Base-by-base conservation (phyloP, 805 yeast genomes). In the Metschnikowia henanensis region DNA sequence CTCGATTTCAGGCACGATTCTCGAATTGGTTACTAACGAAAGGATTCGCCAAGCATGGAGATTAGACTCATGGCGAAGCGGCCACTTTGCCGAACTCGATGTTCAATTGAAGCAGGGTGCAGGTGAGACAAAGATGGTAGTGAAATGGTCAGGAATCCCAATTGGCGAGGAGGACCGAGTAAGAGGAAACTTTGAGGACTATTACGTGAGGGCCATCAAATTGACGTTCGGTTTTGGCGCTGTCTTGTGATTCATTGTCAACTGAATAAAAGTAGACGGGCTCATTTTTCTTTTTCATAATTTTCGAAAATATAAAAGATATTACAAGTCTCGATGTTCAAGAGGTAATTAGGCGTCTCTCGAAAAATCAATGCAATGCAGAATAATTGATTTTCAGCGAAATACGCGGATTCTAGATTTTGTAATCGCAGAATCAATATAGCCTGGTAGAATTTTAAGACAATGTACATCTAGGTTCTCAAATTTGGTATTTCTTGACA, bases 141-240 rank as follows among this genome's bases (percentile, higher is more conserved):
- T 90, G 16, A 71, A 75, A 34, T 89, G 92, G 80, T 72, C 80
- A 15, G 97, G 97, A 13, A 84, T 94, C 38, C 99, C 99, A 15
- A 75, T 92, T 30, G 99, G 98, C 12, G 95, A 94, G 62, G 98
- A 94, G 60, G 94, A 95, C 57, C 67, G 84, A 56, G 96, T 87
- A 30, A 80, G 82, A 58, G 78, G 74, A 31, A 94, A 92, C 65
- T 92, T 94, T 60, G 88, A 89, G 57, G 89, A 87, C 49, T 87
- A 90, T 66, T 94, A 94, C 62, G 82, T 94, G 39, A 83, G 84
- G 66, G 80, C 96, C 6, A 92, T 94, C 59, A 94, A 90, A 70
- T 61, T 88, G 33, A 85, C 97, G 0, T 94, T 94, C 65, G 99
- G 99, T 1, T 91, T 87, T 63, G 98, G 98, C 15, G 87, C 94